Base-by-base conservation (phyloP, 495 filamentous ascomycete species). In the Monascus purpureus region DNA sequence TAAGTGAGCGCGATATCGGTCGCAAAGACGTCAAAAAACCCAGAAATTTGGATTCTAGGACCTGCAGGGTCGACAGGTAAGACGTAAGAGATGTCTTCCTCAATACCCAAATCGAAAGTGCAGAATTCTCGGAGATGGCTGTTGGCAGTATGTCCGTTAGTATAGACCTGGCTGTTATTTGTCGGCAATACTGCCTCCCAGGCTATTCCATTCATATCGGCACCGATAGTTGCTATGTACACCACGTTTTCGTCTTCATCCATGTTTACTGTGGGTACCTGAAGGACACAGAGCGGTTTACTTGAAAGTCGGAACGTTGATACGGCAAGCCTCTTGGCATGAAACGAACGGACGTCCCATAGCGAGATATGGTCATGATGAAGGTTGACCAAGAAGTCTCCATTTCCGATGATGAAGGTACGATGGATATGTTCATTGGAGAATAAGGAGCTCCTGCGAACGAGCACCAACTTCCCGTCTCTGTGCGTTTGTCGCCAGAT, bases 31-130 rank as follows among this genome's bases (percentile, higher is more conserved):
- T 93, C 87, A 28, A 94, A 67, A 36, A 84, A 93, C 4, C 77
- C 81, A n/a, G 82, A 81, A 14, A 74, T 67, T 15, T 75, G 60
- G 8, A 73, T 65, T 28, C 70, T 62, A 8, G 78, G 72, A 15
- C 88, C 87, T 7, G 86, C 86, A 8, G 87, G 84, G 50, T 96
- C 88, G 28, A 93, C 85, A 2, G 88, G 84, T 6, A 93, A 59
- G 3, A 94, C 77, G 43, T 88, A 90, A 8, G 75, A 70, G 13
- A 94, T 55, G 35, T 87, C 80, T 34, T 84, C 80, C 6, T 73
- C 64, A 17, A 77, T 55, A 1, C 77, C 73, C 8, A 93, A 63
- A 23, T 73, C 58, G 54, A 94, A 92, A 8, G 50, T 61, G 47
- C 75, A 78, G 31, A 85, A 84, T 32, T 86, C 68, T 18, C 58